Base-by-base conservation (phyloP, 345 rosid genomes). In the Ailanthus altissimus region DNA sequence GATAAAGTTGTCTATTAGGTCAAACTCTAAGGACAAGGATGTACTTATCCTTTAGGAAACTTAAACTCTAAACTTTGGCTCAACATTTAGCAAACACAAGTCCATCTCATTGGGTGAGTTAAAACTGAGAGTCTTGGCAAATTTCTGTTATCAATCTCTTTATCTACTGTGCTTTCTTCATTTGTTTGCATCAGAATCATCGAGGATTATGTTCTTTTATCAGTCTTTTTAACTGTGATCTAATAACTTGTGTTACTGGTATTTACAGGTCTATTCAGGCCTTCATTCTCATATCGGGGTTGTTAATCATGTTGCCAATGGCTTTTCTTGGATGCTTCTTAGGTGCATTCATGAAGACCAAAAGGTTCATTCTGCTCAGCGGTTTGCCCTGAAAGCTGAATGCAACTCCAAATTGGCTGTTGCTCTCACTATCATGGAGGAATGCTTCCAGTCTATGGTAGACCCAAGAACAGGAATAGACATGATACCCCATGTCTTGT, bases 391-490 rank as follows among this genome's bases (percentile, higher is more conserved):
- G 66, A 95, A 91, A 84, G 99, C 97, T 50, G 98, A 93, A 85
- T 90, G 99, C 88, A 93, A 95, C 90, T 88, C 97, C 36, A 95
- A 91, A 72, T 82, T 95, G 80, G 97, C 91, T 57, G 95, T 95
- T 81, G 91, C 94, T 77, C 92, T 95, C 79, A 87, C 98, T 53
- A 88, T 95, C 54, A 88, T 95, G 97, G 99, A 95, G 86, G 98
- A 93, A 82, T 89, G 96, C 83, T 95, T 95, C 89, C 91, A 84
- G 81, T 84, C 99, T 59, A 95, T 95, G 99, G 83, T 95, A 72
- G 99, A 95, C 86, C 84, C 94, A 67, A 90, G 95, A 84, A 95
- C 99, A 8, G 99, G 99, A 81, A 82, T 95, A 74, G 88, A 91
- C 82, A 93, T 95, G 99, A 85, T 93, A 85, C 96, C 99, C 66